Evolutionary conservation across 225 moss, liverwort and hornwort genomes (phyloP), one percentile per base, ranked within the genome.

Genomic region (Physcomitrium patens): DNA sequence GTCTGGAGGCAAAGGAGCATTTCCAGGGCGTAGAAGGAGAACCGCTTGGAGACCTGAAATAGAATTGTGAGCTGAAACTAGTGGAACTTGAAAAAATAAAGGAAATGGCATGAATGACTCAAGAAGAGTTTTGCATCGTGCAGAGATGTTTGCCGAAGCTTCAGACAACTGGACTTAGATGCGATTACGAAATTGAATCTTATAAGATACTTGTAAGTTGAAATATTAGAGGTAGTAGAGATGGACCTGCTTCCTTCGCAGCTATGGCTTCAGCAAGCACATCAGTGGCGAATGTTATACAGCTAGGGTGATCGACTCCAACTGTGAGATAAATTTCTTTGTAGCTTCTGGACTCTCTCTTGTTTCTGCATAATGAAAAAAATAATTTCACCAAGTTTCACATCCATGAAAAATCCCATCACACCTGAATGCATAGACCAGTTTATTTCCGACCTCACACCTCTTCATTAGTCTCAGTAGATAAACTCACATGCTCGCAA

Each of bases 251-350:
- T 82, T 87, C 87, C 68, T 89, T 89, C 1, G 95, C 99, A 76
- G 99, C 99, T 47, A 89, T 67, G 60, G 99, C 99, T 88, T 99
- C 95, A 63, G 91, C 93, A 66, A 89, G 84, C 73, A 99, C 95
- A 74, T 99, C 99, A 7, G 95, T 99, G 68, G 95, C 99, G 66
- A 99, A 99, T 17, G 84, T 91, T 56, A 99, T 82, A 68, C 90
- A 87, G 75, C 87, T 81, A 17, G 99, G 93, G 78, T 84, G 83
- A 68, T 99, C 93, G 23, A 93, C 99, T 72, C 99, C 93, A 60
- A 95, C 93, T 37, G 95, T 89, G 37, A 99, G 89, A 49, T 68
- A 90, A 60, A 99, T 94, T 74, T 99, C 95, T 57, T 86, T 80
- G 78, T 99, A 99, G 85, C 99, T 95, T 46, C 68, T 83, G 5